Conservation (phyloP, 2,329 filamentous ascomycete genomes). For the Rutstroemia sp. region DNA sequence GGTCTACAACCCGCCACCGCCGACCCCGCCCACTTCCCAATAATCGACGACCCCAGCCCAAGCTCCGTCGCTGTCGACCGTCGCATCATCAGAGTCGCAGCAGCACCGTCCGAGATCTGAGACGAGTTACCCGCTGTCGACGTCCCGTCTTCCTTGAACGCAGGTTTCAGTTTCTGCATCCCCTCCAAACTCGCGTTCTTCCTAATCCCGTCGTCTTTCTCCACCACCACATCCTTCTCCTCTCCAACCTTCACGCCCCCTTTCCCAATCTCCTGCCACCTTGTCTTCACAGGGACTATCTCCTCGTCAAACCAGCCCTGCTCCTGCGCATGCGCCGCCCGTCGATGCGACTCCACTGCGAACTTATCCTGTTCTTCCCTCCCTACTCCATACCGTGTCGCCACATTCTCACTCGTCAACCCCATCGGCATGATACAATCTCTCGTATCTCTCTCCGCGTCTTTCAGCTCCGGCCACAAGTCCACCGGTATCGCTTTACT, state of each 20-base stretch:
- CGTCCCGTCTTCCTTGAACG: conserved; percentile 66
- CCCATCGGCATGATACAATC: conserved; percentile 97
- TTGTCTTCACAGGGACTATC: conserved; percentile 72
- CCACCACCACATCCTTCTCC: conserved; percentile 57
- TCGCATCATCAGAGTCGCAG: conserved; percentile 76
- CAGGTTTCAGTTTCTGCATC: conserved; percentile 74
- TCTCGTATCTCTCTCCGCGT: conserved; percentile 58
- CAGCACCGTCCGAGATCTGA: conserved; percentile 84
- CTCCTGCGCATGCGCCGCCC: conserved; percentile 63
- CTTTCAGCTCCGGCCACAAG: conserved; percentile 66
- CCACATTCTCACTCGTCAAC: conserved; percentile 82
- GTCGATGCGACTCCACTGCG: conserved; percentile 64
- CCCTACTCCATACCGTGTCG: conserved; percentile 64
- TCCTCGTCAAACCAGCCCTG: conserved; percentile 67
- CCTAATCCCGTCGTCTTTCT: conserved; percentile 77
- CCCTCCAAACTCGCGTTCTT: conserved; percentile 60
- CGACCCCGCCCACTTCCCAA: conserved; percentile 76
- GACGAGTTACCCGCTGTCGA: conserved; percentile 81
- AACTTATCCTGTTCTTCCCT: conserved; percentile 78
- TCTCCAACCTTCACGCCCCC: conserved; percentile 48
- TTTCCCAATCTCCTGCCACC: conserved; percentile 57
- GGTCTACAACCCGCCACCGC: conserved; percentile 71
- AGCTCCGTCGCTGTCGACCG: conserved; percentile 70
- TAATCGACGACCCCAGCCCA: conserved; percentile 60
- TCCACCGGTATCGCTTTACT: conserved; percentile 75